phyloP scores from a whole-genome alignment of 2,329 filamentous ascomycete species.

The Colletotrichum destructivum region DNA sequence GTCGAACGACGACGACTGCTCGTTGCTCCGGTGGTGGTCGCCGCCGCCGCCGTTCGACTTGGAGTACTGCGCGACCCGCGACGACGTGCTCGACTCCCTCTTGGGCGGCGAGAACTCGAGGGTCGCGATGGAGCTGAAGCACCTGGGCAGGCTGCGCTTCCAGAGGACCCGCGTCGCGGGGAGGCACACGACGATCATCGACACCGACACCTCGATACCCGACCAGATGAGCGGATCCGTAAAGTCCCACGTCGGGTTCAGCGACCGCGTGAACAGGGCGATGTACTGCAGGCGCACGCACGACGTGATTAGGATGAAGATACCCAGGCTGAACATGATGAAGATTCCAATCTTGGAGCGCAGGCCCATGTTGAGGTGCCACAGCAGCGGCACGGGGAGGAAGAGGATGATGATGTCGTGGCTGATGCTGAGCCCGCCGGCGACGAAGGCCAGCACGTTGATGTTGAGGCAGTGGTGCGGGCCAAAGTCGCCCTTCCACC shows the following conservation, averaged over 20 bases:
- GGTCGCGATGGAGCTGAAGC: constrained; percentile 26
- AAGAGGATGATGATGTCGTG: constrained; percentile 54
- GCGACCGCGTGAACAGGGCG: constrained; percentile 50
- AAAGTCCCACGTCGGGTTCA: constrained; percentile 60
- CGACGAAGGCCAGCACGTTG: constrained; percentile 50
- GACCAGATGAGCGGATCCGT: constrained; percentile 60
- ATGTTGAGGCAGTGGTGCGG: constrained; percentile 51
- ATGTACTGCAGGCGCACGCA: constrained; percentile 55
- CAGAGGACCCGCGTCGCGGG: constrained; percentile 56
- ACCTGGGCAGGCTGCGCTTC: constrained; percentile 34
- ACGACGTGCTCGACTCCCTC: constrained; percentile 21
- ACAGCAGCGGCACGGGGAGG: constrained; percentile 53
- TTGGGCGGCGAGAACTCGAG: constrained; percentile 8
- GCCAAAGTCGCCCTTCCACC: constrained; percentile 50
- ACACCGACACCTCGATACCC: constrained; percentile 58
- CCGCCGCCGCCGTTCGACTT: constrained; percentile 2
- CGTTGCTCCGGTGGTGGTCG: constrained; percentile 1
- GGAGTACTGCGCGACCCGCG: background rate
- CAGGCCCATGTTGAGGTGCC: constrained; percentile 48
- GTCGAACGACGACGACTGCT: background rate
- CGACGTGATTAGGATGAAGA: constrained; percentile 55
- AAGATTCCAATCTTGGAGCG: constrained; percentile 49
- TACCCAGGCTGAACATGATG: constrained; percentile 56
- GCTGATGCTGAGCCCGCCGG: constrained; percentile 51
- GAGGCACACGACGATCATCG: constrained; percentile 59